Percentiles rank a stretch among this genome's conserved stretches.
These are phyloP conservation scores for Daucus carota DNA, from an alignment of 129 eudicot genomes.

Conservation along the genomic window DNA sequence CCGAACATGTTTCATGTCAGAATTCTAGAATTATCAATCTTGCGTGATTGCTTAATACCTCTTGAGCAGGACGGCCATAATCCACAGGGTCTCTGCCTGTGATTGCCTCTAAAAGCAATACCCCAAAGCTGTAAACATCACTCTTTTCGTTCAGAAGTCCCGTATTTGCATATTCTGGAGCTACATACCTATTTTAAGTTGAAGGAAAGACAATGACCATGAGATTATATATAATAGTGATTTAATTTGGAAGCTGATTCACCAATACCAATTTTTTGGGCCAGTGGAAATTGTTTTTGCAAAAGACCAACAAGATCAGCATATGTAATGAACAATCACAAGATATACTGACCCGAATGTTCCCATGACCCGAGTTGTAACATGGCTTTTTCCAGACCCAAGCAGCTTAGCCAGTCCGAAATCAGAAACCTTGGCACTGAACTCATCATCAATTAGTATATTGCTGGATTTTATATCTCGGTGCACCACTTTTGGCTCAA, in stretches of 20 bases:
- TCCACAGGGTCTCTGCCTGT: slow-evolving; percentile 90
- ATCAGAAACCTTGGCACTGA: slow-evolving; percentile 81
- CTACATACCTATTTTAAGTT: slow-evolving; percentile 48
- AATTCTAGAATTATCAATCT: background rate
- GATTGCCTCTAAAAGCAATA: slow-evolving; percentile 69
- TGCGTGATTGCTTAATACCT: slow-evolving; percentile 32
- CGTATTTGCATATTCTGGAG: slow-evolving; percentile 88
- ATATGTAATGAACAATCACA: background rate
- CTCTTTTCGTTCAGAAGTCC: slow-evolving; percentile 84
- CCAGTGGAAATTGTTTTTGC: background rate
- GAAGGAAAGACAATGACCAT: background rate
- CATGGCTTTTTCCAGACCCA: slow-evolving; percentile 81
- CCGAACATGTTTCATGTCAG: background rate
- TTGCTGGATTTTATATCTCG: slow-evolving; percentile 85
- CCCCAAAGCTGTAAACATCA: slow-evolving; percentile 86
- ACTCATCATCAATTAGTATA: slow-evolving; percentile 71
- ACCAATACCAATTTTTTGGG: background rate
- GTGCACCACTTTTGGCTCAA: slow-evolving; percentile 89
- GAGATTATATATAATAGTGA: background rate
- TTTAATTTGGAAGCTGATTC: background rate
- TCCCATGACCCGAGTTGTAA: slow-evolving; percentile 93
- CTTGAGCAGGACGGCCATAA: slow-evolving; percentile 74
- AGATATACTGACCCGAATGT: slow-evolving; percentile 70
- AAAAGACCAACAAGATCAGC: background rate
- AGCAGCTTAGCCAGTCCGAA: slow-evolving; percentile 85